phyloP scores from a whole-genome alignment of 2,329 filamentous ascomycete genomes.

The Penicillium verrucosum region DNA sequence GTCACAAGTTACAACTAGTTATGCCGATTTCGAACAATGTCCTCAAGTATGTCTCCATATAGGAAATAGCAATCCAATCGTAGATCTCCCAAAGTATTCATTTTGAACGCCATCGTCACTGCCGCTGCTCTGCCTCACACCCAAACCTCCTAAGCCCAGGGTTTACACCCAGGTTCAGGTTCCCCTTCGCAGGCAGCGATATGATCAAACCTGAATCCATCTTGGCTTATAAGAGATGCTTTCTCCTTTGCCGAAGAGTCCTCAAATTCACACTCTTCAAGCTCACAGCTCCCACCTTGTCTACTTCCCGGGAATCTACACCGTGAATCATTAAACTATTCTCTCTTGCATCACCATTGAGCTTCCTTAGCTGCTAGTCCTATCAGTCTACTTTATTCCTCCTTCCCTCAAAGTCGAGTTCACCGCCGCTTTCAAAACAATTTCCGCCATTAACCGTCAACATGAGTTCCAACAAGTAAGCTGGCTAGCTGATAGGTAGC shows the following conservation, averaged over 20 bases:
- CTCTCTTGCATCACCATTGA: neutral
- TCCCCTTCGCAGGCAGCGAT: neutral
- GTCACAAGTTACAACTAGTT: neutral
- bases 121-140: neutral
- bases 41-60: no score
- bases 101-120: neutral
- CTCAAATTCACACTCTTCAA: neutral
- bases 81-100: neutral
- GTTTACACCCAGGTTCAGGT: neutral
- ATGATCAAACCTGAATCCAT: neutral
- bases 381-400: neutral
- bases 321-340: neutral
- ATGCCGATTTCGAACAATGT: neutral
- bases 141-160: no score
- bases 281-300: neutral
- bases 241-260: neutral
- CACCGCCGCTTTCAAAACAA: neutral
- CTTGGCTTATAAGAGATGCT: neutral
- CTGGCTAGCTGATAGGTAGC: neutral
- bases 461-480: slow-evolving; percentile 1
- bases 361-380: neutral
- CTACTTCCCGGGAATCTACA: neutral
- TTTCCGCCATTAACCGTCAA: neutral
- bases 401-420: neutral
- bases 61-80: neutral